A percentile compares a stretch with the other conserved stretches of the same genome.
phyloP scores from a whole-genome alignment of 169 alveolate species.

The Cryptosporidium sp. region DNA sequence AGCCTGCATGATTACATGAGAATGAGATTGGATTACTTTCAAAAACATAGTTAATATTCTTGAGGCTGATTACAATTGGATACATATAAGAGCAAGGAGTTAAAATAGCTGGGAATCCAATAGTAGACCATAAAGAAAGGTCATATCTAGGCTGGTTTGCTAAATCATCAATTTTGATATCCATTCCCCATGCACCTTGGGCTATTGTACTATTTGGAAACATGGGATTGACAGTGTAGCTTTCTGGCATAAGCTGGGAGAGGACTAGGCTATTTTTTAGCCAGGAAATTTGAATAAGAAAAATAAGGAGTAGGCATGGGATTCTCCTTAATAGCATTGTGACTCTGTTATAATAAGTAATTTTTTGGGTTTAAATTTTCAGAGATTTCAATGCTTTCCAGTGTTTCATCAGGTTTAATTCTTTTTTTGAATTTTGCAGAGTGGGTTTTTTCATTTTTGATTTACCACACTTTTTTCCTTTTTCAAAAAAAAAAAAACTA shows the following conservation, averaged over 20 bases:
- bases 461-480: constrained; percentile 30
- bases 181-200: constrained; percentile 77
- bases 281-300: background rate
- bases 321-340: constrained; percentile 12
- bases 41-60: constrained; percentile 47
- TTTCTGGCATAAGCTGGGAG: constrained; percentile 47
- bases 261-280: background rate
- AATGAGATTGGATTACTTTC: constrained; percentile 54
- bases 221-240: constrained; percentile 17
- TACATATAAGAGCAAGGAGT: constrained; percentile 76
- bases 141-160: constrained; percentile 63
- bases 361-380: background rate
- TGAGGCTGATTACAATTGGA: constrained; percentile 58
- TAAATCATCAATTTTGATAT: background rate
- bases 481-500: background rate
- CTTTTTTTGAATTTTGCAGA: constrained; percentile 32
- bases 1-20: constrained; percentile 60
- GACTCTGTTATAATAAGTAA: background rate
- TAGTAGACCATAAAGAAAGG: constrained; percentile 66
- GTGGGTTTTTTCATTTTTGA: constrained; percentile 19
- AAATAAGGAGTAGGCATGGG: constrained; percentile 5
- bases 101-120: constrained; percentile 50
- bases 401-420: background rate
- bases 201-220: constrained; percentile 27
- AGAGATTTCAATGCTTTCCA: background rate